Percentiles rank a stretch among this genome's conserved stretches.
phyloP scores from a whole-genome alignment of 805 yeast species.

The Wickerhamia fluorescens region DNA sequence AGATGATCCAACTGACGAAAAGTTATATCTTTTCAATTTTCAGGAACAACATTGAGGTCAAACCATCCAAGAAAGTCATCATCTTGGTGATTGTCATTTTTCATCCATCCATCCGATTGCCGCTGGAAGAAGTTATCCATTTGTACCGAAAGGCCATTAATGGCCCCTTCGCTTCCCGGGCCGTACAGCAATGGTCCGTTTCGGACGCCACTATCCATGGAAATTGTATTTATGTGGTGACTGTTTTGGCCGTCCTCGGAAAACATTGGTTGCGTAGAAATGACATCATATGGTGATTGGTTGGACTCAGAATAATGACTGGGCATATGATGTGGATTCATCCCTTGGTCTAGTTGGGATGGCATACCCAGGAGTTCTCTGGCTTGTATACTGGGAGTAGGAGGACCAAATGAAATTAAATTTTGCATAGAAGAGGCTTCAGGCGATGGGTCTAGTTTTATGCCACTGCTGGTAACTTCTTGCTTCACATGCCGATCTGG shows the following conservation, averaged over 20 bases:
- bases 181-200: too few species aligned
- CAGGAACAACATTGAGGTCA: slow-evolving; percentile 49
- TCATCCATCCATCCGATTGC: slow-evolving; percentile 82
- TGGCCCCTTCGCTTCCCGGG: background rate
- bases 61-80: slow-evolving; percentile 95
- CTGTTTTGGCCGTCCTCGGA: background rate
- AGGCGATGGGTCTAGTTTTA: background rate
- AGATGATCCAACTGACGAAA: too few species aligned
- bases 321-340: too few species aligned
- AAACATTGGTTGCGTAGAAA: background rate
- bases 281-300: background rate
- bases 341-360: background rate
- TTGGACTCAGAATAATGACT: too few species aligned
- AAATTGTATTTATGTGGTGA: background rate
- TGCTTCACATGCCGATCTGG: slow-evolving; percentile 3
- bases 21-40: too few species aligned
- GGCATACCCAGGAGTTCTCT: background rate
- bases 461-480: too few species aligned
- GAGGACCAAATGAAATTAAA: background rate
- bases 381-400: background rate
- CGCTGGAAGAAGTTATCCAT: slow-evolving; percentile 66
- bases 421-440: background rate
- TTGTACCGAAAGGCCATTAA: slow-evolving; percentile 18
- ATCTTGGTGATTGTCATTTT: slow-evolving; percentile 46
- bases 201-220: background rate